Evolutionary conservation across 306 rosid species (phyloP).

Genomic region (Herpetospermum pedunculosum): DNA sequence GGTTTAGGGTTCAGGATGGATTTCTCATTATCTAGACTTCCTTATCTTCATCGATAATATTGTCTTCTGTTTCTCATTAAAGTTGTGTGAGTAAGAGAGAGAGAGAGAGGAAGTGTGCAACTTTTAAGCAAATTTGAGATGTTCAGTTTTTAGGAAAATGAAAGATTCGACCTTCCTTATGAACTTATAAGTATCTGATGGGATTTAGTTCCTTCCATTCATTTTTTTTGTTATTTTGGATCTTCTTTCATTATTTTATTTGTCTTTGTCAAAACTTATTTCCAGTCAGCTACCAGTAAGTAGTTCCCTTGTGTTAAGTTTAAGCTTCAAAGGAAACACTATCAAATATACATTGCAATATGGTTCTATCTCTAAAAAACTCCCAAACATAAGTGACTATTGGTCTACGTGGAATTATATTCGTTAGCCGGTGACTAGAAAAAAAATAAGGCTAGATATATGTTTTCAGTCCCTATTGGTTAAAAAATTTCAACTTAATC

Average conservation of each 20-base stretch:
- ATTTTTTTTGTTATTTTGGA: not conserved
- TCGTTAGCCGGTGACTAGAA: not conserved
- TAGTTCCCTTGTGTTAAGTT: not conserved
- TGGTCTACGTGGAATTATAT: not conserved
- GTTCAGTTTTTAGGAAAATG: not conserved
- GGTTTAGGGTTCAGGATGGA: not conserved
- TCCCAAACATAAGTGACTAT: not conserved
- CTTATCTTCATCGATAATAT: not conserved
- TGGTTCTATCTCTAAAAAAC: not conserved
- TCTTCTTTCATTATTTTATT: not conserved
- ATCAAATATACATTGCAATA: not conserved
- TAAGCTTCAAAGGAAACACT: not conserved
- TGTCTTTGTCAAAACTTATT: not conserved
- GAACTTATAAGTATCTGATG: not conserved
- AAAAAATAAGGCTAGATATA: too few species aligned
- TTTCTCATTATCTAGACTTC: not conserved
- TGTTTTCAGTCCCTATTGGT: too few species aligned
- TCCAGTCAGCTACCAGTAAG: not conserved
- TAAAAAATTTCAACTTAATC: too few species aligned
- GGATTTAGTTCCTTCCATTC: not conserved
- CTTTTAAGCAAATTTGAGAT: not conserved
- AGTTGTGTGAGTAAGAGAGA: not conserved
- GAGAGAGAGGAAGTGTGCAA: not conserved
- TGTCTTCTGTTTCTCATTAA: not conserved
- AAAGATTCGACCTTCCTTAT: not conserved